These are phyloP conservation scores for Penicillium fuscoglaucum DNA, from an alignment of 2,329 filamentous ascomycete species.

Conservation along the genomic window DNA sequence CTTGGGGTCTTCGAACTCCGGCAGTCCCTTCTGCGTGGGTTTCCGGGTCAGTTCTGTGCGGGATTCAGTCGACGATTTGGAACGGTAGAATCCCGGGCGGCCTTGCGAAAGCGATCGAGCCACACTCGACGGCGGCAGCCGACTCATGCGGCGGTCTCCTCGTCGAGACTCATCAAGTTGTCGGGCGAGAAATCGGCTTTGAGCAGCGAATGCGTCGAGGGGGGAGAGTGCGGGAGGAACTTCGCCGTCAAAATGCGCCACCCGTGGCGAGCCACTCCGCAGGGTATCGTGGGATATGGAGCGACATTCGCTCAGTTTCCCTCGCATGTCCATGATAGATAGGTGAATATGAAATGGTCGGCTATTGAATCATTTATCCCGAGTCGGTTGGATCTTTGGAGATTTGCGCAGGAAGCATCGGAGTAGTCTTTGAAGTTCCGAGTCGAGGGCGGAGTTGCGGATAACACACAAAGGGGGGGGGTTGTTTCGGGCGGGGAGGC, in stretches of 20 bases:
- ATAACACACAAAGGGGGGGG: neutral
- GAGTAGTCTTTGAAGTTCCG: slow-evolving; percentile 37
- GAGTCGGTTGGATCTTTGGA: slow-evolving; percentile 7
- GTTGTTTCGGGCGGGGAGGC: slow-evolving; percentile 14
- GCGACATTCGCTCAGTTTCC: slow-evolving; percentile 61
- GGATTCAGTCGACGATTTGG: slow-evolving; percentile 62
- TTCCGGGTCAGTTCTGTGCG: slow-evolving; percentile 34
- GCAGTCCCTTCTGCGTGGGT: slow-evolving; percentile 42
- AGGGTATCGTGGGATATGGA: slow-evolving; percentile 56
- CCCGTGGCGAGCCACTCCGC: slow-evolving; percentile 66
- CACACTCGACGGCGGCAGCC: slow-evolving; percentile 78
- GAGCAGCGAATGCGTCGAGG: slow-evolving; percentile 89
- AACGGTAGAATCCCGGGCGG: slow-evolving; percentile 78
- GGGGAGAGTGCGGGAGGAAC: slow-evolving; percentile 84
- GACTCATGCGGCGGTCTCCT: slow-evolving; percentile 76
- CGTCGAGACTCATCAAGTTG: slow-evolving; percentile 78
- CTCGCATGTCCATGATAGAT: slow-evolving; percentile 55
- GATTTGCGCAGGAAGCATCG: slow-evolving; percentile 12
- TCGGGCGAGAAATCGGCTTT: slow-evolving; percentile 82
- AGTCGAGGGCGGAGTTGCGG: neutral
- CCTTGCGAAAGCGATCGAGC: slow-evolving; percentile 77
- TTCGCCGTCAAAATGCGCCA: slow-evolving; percentile 72
- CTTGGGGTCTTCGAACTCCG: slow-evolving; percentile 46
- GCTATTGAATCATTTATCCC: slow-evolving; percentile 13
- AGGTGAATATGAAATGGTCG: neutral